Conservation (phyloP, 805 yeast genomes). For the Kluyveromyces siamensis region DNA sequence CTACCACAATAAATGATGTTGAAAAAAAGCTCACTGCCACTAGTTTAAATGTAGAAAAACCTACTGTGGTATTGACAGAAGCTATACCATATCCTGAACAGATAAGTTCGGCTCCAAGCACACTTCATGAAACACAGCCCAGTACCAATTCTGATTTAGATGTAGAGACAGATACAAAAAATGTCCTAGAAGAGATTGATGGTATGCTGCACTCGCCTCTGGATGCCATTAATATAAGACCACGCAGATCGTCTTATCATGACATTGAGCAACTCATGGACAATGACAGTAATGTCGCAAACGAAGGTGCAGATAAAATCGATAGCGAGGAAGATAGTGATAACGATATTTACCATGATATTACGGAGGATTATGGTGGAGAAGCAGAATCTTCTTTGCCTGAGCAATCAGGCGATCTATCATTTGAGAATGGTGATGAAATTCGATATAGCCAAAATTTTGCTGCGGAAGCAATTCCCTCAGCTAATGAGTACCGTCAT, state of each 20-base stretch:
- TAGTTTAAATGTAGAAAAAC: neutral
- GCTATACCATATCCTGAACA: neutral
- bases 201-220: constrained; percentile 1
- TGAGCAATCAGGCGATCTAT: constrained; percentile 21
- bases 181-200: constrained; percentile 1
- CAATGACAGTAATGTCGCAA: neutral
- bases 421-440: constrained; percentile 30
- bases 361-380: neutral
- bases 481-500: constrained; percentile 16
- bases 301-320: too few relatives aligned
- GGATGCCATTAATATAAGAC: neutral
- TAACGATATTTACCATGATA: constrained; percentile 4
- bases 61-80: neutral
- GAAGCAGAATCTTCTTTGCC: neutral
- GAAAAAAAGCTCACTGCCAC: constrained; percentile 5
- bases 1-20: constrained; percentile 14
- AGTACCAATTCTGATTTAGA: constrained; percentile 11
- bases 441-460: constrained; percentile 17
- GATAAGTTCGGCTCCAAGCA: neutral
- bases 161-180: constrained; percentile 1
- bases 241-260: neutral
- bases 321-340: constrained; percentile 1
- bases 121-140: neutral
- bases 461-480: constrained; percentile 7
- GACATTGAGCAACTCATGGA: neutral